Evolutionary conservation across 192 early-diverging fungal species (phyloP).

Genomic region (Obelidium mucronatum): DNA sequence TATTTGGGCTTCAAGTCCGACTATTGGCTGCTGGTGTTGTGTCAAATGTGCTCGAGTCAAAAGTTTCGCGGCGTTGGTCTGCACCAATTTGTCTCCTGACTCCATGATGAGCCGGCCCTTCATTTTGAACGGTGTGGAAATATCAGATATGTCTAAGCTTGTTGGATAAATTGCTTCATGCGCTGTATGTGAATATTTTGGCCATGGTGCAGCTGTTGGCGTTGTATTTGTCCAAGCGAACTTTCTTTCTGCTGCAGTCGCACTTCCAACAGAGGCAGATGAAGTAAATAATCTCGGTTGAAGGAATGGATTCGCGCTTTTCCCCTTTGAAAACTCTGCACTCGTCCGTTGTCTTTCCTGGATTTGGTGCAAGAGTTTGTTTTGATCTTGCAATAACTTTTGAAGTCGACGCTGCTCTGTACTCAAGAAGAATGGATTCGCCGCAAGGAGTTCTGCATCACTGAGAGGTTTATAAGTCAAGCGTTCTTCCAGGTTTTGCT

Average conservation of each 20-base stretch:
- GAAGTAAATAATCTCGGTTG: background rate
- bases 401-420: background rate
- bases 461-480: slow-evolving; percentile 1
- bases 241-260: background rate
- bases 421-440: slow-evolving; percentile 30
- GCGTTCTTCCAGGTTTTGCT: no score
- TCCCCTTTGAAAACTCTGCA: slow-evolving; percentile 31
- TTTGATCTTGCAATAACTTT: slow-evolving; percentile 18
- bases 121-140: slow-evolving; percentile 30
- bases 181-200: background rate
- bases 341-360: slow-evolving; percentile 14
- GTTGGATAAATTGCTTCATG: background rate
- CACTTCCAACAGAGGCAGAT: background rate
- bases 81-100: no score
- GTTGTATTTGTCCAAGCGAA: background rate
- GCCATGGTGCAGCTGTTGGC: background rate
- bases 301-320: slow-evolving; percentile 28
- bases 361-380: slow-evolving; percentile 9
- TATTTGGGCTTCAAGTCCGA: no score
- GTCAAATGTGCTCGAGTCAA: no score
- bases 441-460: slow-evolving; percentile 15
- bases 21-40: no score
- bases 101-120: no score
- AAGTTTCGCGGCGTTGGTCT: no score
- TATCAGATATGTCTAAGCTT: background rate